Evolutionary conservation across 208 protist genomes (phyloP).

Genomic region (Angomonas ambiguus): DNA sequence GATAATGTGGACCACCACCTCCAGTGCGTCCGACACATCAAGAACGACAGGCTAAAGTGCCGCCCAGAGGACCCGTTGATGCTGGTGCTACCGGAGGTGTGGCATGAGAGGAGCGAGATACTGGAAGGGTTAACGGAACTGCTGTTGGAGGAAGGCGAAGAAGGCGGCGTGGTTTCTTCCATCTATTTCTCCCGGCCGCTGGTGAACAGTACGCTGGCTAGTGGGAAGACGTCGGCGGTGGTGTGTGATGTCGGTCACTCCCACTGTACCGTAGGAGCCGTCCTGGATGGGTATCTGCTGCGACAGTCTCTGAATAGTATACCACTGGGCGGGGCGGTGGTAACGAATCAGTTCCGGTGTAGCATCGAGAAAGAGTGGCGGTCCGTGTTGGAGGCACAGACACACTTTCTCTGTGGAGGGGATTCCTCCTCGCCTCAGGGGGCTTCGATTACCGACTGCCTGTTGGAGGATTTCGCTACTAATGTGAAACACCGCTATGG

Average conservation of each 20-base stretch:
- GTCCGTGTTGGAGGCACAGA: not conserved
- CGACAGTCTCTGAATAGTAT: conserved; percentile 45
- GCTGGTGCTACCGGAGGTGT: conserved; percentile 74
- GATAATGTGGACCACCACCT: conserved; percentile 38
- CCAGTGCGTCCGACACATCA: conserved; percentile 39
- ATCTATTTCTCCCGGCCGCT: conserved; percentile 78
- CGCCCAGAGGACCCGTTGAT: conserved; percentile 53
- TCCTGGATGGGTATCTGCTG: conserved; percentile 79
- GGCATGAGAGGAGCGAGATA: conserved; percentile 61
- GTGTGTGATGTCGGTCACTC: conserved; percentile 78
- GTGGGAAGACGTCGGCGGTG: conserved; percentile 54
- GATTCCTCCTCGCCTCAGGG: not conserved
- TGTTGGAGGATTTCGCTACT: not conserved
- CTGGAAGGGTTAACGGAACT: conserved; percentile 42
- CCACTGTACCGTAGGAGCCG: conserved; percentile 64
- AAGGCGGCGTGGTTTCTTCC: conserved; percentile 30
- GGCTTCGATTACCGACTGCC: not conserved
- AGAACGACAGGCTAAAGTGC: conserved; percentile 40
- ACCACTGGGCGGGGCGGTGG: conserved; percentile 44
- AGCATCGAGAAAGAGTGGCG: conserved; percentile 11
- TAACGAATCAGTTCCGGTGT: conserved; percentile 44
- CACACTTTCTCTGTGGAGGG: not conserved
- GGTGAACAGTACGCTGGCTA: conserved; percentile 63
- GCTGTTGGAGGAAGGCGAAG: conserved; percentile 53
- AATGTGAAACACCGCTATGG: conserved; percentile 29